Conservation (phyloP, 2,329 filamentous ascomycete genomes). For the Chrysoporthe cubensis region DNA sequence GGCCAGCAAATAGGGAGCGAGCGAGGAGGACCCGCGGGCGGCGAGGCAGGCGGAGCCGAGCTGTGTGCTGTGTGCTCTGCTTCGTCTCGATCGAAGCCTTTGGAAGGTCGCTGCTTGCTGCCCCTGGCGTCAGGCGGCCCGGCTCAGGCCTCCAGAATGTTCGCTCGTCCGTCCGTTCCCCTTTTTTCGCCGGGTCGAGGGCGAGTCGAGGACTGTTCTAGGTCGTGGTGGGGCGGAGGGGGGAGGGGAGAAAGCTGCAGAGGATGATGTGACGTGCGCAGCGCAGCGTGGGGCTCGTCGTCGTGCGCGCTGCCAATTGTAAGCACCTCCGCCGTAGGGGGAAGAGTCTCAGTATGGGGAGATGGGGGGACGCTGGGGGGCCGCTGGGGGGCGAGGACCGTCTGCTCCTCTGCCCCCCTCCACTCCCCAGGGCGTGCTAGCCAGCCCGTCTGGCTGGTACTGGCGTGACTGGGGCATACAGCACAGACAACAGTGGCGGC, state of each 20-base stretch:
- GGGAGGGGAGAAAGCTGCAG: background rate
- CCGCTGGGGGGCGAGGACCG: no score
- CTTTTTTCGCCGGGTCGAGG: no score
- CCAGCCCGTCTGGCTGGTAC: no score
- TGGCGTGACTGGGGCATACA: no score
- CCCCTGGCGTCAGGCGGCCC: no score
- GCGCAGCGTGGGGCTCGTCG: background rate
- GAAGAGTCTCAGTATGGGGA: no score
- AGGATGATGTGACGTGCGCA: background rate
- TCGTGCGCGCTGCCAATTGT: background rate
- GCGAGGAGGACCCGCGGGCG: background rate
- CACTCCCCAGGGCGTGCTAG: no score
- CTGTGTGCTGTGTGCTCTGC: background rate
- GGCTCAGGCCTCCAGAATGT: no score
- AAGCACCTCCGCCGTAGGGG: no score
- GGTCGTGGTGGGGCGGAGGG: conserved; percentile 1
- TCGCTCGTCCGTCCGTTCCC: no score
- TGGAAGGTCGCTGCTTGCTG: background rate
- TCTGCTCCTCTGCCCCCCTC: background rate
- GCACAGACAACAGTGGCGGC: background rate
- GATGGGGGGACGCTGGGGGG: no score
- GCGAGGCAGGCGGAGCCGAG: conserved; percentile 5
- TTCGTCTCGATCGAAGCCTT: background rate
- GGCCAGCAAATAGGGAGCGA: background rate
- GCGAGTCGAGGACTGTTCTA: conserved; percentile 4